Base-by-base conservation (phyloP, 305 asterid species). In the Fraxinus dipetala region DNA sequence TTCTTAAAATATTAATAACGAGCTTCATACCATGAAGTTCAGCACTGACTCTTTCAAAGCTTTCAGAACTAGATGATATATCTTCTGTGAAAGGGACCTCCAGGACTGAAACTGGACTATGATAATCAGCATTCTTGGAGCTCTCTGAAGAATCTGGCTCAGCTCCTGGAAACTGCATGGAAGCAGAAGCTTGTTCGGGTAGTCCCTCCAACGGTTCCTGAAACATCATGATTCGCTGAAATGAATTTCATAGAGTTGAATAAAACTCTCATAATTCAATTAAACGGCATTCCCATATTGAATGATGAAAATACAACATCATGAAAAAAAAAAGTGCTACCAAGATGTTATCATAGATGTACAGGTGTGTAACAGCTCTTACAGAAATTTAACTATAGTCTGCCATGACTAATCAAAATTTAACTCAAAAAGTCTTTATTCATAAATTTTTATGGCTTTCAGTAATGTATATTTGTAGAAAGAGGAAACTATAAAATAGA, bases 31-130 rank as follows among this genome's bases (percentile, higher is more conserved):
- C 97, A 77, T 82, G 89, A 35, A 91, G 86, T 82, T 82, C 91
- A 82, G 88, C 89, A 83, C 80, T 77, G 90, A 87, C 90, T 83
- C 88, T 87, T 80, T 83, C 91, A 76, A 89, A 86, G 83, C 87
- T 85, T 85, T 88, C 90, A 26, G 91, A 84, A 79, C 87, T 80
- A 82, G 88, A 84, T 76, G 91, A 85, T 31, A 79, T 83, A 76
- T 89, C 91, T 87, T 89, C 94, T 16, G 79, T 24, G 20, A 80
- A 85, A 70, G 92, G 87, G 67, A 86, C 85, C 86, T 88, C 89
- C 74, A 86, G 86, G 83, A 88, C 90, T 35, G 97, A 89, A 85
- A 89, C 85, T 4, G 93, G 98, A 87, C 91, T 87, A 75, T 84
- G 88, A 85, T 85, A 89, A 84, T 87, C 95, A 80, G 85, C 90